phyloP scores from a whole-genome alignment of 176 grass and related monocot genomes.

The Eragrostis nindensis region DNA sequence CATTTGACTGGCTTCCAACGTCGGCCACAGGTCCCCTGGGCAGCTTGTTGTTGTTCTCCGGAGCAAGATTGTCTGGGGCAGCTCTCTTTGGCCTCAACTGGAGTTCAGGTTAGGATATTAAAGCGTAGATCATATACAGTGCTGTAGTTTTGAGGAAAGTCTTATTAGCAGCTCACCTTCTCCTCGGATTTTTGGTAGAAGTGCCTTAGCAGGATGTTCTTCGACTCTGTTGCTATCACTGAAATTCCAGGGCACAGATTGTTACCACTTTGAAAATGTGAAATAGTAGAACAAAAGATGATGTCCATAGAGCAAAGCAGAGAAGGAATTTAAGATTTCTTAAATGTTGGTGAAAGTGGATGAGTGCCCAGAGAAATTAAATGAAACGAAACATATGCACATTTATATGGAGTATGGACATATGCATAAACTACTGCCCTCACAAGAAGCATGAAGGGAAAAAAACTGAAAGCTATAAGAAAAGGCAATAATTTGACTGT shows the following conservation, averaged over 20 bases:
- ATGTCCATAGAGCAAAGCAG: no score
- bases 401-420: neutral
- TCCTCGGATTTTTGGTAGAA: conserved; percentile 83
- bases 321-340: neutral
- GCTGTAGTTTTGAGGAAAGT: neutral
- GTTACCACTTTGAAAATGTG: neutral
- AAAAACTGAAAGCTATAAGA: neutral
- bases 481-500: neutral
- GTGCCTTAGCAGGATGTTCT: conserved; percentile 82
- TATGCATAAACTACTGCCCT: neutral
- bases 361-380: neutral
- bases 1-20: conserved; percentile 40
- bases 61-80: conserved; percentile 51
- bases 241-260: neutral
- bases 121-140: neutral
- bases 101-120: neutral
- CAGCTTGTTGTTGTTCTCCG: conserved; percentile 66
- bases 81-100: conserved; percentile 89
- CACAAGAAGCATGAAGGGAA: neutral
- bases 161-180: conserved; percentile 56
- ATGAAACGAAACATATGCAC: neutral
- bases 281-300: neutral
- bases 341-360: neutral
- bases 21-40: conserved; percentile 42
- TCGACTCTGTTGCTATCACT: conserved; percentile 85